Percentiles rank a stretch among this genome's conserved stretches.
Conservation (phyloP, 768 basidiomycete species). For the Sarcodon sp. region DNA sequence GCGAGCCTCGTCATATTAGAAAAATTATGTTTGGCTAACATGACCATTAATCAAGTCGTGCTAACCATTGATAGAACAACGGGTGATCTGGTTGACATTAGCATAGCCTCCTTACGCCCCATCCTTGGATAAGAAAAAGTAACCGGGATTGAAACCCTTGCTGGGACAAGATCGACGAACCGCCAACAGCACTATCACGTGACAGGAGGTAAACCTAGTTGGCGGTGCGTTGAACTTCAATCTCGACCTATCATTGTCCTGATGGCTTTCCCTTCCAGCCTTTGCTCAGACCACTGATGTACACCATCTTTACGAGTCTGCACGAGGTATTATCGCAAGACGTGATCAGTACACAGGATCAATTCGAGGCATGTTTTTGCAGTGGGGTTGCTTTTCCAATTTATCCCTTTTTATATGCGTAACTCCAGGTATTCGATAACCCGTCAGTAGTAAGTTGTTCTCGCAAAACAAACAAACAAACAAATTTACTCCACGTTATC, state of each 20-base stretch:
- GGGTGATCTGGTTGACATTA: slow-evolving; percentile 18
- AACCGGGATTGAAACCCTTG: slow-evolving; percentile 59
- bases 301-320: slow-evolving; percentile 53
- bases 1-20: slow-evolving; percentile 7
- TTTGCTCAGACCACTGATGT: slow-evolving; percentile 67
- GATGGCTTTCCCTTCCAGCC: slow-evolving; percentile 28
- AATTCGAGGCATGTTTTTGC: slow-evolving; percentile 49
- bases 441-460: slow-evolving; percentile 46
- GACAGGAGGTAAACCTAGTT: too few species aligned
- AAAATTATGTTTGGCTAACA: not conserved
- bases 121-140: slow-evolving; percentile 49
- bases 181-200: too few species aligned
- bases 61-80: slow-evolving; percentile 73
- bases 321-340: slow-evolving; percentile 55
- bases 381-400: too few species aligned
- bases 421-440: slow-evolving; percentile 57
- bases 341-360: slow-evolving; percentile 71
- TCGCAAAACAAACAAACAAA: not conserved
- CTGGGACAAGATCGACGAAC: slow-evolving; percentile 74
- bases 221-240: slow-evolving; percentile 32
- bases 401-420: not conserved
- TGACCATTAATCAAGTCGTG: slow-evolving; percentile 25
- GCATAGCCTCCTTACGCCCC: not conserved
- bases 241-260: not conserved
- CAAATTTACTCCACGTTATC: not conserved